These are phyloP conservation scores for Cryptococcus hybrid DNA, from an alignment of 1,284 basidiomycete genomes.

Conservation along the genomic window DNA sequence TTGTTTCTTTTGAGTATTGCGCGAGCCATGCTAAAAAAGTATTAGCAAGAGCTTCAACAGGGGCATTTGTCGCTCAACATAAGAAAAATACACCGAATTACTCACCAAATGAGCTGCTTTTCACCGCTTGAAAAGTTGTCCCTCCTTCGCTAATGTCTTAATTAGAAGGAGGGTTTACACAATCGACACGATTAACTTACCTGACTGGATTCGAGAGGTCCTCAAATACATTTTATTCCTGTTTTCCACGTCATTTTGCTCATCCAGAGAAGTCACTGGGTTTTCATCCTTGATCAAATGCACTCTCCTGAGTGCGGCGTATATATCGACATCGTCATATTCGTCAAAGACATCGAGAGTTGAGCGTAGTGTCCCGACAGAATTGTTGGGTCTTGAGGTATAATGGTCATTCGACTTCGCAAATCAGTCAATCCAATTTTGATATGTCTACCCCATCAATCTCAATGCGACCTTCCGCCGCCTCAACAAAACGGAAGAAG, in stretches of 20 bases:
- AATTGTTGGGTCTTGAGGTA: constrained; percentile 93
- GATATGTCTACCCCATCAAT: constrained; percentile 85
- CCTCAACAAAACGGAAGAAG: constrained; percentile 95
- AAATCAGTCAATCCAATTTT: constrained; percentile 83
- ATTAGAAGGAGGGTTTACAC: neutral
- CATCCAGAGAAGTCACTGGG: constrained; percentile 50
- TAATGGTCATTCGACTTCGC: constrained; percentile 75
- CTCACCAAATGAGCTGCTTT: constrained; percentile 69
- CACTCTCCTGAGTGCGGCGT: constrained; percentile 80
- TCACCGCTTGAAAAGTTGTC: constrained; percentile 91
- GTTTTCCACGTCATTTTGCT: constrained; percentile 53
- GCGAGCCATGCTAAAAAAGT: constrained; percentile 63
- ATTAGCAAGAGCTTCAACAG: neutral
- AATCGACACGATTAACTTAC: constrained; percentile 55
- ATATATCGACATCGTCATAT: constrained; percentile 81
- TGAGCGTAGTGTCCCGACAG: constrained; percentile 77
- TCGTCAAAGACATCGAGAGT: constrained; percentile 90
- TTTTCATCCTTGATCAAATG: constrained; percentile 62
- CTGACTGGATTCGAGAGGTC: constrained; percentile 75
- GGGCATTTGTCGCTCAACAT: neutral
- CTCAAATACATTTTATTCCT: constrained; percentile 83
- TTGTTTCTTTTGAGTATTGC: constrained; percentile 73
- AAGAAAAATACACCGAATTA: neutral
- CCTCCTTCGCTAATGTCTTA: constrained; percentile 49
- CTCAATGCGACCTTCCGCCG: constrained; percentile 73